Evolutionary conservation across 176 grass and related monocot species (phyloP).

Genomic region (Thalia dealbata): DNA sequence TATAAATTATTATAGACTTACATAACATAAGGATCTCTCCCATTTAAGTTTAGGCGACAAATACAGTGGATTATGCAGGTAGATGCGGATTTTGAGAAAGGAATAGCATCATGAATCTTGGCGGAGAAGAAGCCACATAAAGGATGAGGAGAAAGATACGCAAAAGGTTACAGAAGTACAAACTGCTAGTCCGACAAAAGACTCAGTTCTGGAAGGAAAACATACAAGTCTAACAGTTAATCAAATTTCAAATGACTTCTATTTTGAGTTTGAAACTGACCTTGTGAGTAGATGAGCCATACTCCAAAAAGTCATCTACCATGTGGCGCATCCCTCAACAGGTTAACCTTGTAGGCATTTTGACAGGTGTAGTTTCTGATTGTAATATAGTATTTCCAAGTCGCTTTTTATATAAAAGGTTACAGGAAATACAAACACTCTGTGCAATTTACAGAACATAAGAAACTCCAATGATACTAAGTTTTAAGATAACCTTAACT

Average conservation of each 20-base stretch:
- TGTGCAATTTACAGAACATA: not conserved
- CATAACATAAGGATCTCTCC: not conserved
- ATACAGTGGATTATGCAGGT: not conserved
- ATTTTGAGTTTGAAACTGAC: not conserved
- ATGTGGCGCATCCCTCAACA: slow-evolving; percentile 22
- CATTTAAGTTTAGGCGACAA: not conserved
- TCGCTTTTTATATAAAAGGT: not conserved
- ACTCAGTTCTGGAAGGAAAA: not conserved
- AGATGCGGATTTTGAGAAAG: not conserved
- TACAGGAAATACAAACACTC: not conserved
- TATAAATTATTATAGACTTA: not conserved
- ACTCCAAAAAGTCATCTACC: slow-evolving; percentile 7
- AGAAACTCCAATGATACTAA: not conserved
- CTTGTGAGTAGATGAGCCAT: slow-evolving; percentile 4
- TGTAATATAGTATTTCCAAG: not conserved
- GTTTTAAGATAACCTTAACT: no score
- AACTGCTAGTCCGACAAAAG: not conserved
- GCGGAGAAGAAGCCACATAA: not conserved
- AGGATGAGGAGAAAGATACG: not conserved
- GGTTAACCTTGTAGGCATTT: not conserved
- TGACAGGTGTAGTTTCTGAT: not conserved
- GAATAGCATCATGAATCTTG: not conserved
- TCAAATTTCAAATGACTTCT: not conserved
- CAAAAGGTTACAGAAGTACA: not conserved
- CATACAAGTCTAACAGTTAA: not conserved